These are phyloP conservation scores for Hirsutella minnesotensis DNA, from an alignment of 2,329 filamentous ascomycete species.

Conservation along the genomic window DNA sequence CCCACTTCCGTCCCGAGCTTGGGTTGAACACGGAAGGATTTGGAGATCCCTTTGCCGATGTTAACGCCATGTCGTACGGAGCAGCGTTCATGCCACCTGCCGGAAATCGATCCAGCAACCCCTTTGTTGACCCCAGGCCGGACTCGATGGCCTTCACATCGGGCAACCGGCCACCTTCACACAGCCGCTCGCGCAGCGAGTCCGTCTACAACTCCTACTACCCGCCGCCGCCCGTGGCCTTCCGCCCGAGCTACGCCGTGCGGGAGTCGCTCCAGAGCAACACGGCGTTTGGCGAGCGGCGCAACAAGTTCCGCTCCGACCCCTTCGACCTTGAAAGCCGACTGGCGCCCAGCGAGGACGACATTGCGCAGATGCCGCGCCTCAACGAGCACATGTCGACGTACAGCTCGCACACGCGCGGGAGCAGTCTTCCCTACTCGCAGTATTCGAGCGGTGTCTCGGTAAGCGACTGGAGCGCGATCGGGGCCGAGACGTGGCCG, in stretches of 20 bases:
- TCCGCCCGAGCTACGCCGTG: conserved; percentile 20
- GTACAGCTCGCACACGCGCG: conserved; percentile 37
- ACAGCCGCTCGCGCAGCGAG: conserved; percentile 30
- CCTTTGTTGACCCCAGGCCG: conserved; percentile 38
- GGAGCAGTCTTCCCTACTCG: conserved; percentile 21
- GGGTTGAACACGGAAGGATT: conserved; percentile 22
- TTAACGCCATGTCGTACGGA: conserved; percentile 25
- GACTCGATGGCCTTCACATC: conserved; percentile 15
- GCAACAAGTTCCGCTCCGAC: conserved; percentile 49
- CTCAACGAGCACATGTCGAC: conserved; percentile 19
- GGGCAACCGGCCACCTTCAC: conserved; percentile 34
- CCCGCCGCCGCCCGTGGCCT: conserved; percentile 19
- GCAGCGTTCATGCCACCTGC: conserved; percentile 22
- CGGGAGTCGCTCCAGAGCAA: conserved; percentile 27
- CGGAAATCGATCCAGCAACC: conserved; percentile 15
- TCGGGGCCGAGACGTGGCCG: not conserved
- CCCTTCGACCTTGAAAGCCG: conserved; percentile 46
- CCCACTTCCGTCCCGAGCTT: conserved; percentile 25
- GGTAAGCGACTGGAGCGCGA: conserved; percentile 26
- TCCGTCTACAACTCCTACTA: conserved; percentile 12
- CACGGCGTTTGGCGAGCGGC: conserved; percentile 31
- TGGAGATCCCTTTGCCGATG: conserved; percentile 36
- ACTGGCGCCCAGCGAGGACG: conserved; percentile 7
- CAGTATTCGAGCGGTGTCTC: conserved; percentile 41
- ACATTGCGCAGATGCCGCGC: conserved; percentile 11